Percentiles rank a stretch among this genome's conserved stretches.
These are phyloP conservation scores for Saccharomycopsis javanensis DNA, from an alignment of 805 yeast species.

Conservation along the genomic window DNA sequence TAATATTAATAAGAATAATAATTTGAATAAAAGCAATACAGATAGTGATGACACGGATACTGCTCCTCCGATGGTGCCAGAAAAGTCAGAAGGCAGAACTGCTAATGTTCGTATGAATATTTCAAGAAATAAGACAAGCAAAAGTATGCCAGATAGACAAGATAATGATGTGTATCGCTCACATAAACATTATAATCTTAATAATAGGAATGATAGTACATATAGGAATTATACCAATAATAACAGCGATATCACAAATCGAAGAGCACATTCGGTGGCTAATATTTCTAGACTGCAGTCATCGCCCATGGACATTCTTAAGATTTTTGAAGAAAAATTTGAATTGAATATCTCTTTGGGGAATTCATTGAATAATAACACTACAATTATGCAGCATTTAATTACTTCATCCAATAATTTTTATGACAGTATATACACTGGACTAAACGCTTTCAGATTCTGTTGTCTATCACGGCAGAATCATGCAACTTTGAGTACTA, in stretches of 20 bases:
- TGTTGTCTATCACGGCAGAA: constrained; percentile 14
- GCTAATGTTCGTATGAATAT: neutral
- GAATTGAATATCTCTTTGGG: constrained; percentile 8
- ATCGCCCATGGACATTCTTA: constrained; percentile 3
- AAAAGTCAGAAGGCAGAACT: neutral
- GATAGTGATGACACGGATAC: no score
- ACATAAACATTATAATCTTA: neutral
- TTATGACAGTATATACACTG: constrained; percentile 1
- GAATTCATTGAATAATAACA: neutral
- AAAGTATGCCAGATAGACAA: neutral
- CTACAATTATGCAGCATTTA: neutral
- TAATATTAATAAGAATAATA: no score
- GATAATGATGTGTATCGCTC: neutral
- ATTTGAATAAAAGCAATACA: no score
- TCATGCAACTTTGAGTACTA: constrained; percentile 9
- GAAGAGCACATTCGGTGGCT: neutral
- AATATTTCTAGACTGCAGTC: neutral
- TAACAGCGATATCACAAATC: neutral
- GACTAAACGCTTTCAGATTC: constrained; percentile 6
- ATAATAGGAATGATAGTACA: neutral
- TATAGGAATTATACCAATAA: neutral
- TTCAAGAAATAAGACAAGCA: neutral
- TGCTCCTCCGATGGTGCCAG: neutral
- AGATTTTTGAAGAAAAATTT: constrained; percentile 13
- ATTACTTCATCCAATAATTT: neutral